Evolutionary conservation across 208 protist genomes (phyloP), one percentile per base, ranked within the genome.

Genomic region (Naegleria fowleri): DNA sequence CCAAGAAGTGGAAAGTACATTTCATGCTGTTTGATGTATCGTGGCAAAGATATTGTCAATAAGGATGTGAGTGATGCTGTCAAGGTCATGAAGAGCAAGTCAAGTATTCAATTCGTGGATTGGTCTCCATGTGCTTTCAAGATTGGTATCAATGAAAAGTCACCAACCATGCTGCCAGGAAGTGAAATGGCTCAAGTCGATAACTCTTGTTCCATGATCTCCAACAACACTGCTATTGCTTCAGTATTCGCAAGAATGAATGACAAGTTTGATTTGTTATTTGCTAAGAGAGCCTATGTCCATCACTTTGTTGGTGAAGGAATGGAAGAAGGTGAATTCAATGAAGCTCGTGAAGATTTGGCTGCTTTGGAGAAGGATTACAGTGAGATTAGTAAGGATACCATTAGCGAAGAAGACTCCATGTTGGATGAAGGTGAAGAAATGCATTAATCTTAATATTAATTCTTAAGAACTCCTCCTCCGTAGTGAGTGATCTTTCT

Each of bases 271-370:
- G 97, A 99, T 91, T 94, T 98, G 43, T 98, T 99, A 96, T 99
- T 97, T 94, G 93, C 95, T 94, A 98, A 98, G 94, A 93, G 97
- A 90, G 98, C 98, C 90, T 99, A 99, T 92, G 97, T 99, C 33
- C 98, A 99, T 93, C 98, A 97, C 97, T 99, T 98, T 94, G 97
- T 98, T 92, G 97, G 97, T 92, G 97, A 98, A 95, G 97, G 97
- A 92, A 99, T 99, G 98, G 97, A 99, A 93, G 98, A 99, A 94
- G 97, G 97, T 91, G 98, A 99, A 93, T 99, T 99, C 94, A 95
- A 94, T 87, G 98, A 99, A 94, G 97, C 97, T 89, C 95, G 97
- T 93, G 98, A 98, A 93, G 97, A 99, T 95, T 94, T 99, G 33
- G 96, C 96, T 75, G 97, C 98, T 67, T 95, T 99, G 85, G 97